phyloP scores from a whole-genome alignment of 225 moss, liverwort and hornwort species.

The Polytrichum formosum region DNA sequence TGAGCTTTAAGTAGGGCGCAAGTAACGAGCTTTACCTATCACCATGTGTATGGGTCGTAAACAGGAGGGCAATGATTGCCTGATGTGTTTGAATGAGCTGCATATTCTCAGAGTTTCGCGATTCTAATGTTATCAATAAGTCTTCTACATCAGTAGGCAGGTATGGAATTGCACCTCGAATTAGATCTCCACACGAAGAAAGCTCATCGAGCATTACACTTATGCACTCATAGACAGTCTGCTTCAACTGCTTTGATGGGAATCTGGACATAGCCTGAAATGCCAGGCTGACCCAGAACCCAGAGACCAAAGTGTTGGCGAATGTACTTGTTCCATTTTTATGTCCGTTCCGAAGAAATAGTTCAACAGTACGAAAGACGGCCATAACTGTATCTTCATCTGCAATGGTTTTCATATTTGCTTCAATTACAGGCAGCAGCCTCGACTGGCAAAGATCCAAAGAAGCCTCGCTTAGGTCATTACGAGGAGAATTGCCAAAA shows the following conservation, averaged over 20 bases:
- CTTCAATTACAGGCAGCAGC: slow-evolving; percentile 52
- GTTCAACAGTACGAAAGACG: slow-evolving; percentile 39
- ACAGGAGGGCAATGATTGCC: slow-evolving; percentile 65
- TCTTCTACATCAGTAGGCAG: slow-evolving; percentile 56
- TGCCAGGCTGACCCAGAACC: slow-evolving; percentile 53
- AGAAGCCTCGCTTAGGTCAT: slow-evolving; percentile 29
- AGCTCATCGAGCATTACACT: slow-evolving; percentile 45
- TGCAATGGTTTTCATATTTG: slow-evolving; percentile 28
- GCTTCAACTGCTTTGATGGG: slow-evolving; percentile 47
- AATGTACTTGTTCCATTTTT: slow-evolving; percentile 29
- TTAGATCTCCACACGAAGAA: slow-evolving; percentile 17
- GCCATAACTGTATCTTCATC: slow-evolving; percentile 34
- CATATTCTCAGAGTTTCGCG: slow-evolving; percentile 38
- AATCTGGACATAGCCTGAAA: slow-evolving; percentile 63
- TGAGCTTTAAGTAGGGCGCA: background rate
- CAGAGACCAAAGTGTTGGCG: slow-evolving; percentile 49
- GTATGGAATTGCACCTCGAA: slow-evolving; percentile 27
- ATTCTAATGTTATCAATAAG: slow-evolving; percentile 61
- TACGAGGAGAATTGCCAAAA: slow-evolving; percentile 11
- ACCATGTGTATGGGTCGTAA: slow-evolving; percentile 45
- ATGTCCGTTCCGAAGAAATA: slow-evolving; percentile 39
- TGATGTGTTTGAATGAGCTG: slow-evolving; percentile 61
- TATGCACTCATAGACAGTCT: slow-evolving; percentile 42
- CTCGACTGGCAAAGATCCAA: slow-evolving; percentile 50
- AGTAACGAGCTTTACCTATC: slow-evolving; percentile 48